Conservation (phyloP, 805 yeast genomes). For the Zygosaccharomyces bisporus region DNA sequence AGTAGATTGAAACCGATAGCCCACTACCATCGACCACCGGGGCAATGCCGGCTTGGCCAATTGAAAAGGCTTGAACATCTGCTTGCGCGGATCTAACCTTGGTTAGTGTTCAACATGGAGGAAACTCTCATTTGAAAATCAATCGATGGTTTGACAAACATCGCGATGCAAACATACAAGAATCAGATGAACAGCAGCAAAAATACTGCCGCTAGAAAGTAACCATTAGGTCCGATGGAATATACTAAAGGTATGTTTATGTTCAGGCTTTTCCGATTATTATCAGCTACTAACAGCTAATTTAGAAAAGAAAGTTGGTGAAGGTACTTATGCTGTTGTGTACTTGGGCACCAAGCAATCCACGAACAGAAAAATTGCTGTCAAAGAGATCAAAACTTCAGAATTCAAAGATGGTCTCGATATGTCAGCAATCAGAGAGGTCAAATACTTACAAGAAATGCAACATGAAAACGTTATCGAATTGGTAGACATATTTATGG, state of each 20-base stretch:
- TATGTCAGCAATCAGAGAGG: slow-evolving; percentile 95
- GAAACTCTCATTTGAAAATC: slow-evolving; percentile 3
- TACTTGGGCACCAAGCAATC: slow-evolving; percentile 64
- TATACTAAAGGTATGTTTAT: slow-evolving; percentile 26
- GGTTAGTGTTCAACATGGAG: slow-evolving; percentile 2
- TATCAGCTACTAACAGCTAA: slow-evolving; percentile 11
- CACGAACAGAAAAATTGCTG: slow-evolving; percentile 63
- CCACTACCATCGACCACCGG: background rate
- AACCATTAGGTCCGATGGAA: slow-evolving; percentile 12
- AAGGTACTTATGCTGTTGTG: slow-evolving; percentile 98
- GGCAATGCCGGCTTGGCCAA: background rate
- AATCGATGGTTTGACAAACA: background rate
- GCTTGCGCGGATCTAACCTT: background rate
- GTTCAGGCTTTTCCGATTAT: too few relatives aligned
- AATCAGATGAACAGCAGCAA: background rate
- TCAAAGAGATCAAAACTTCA: slow-evolving; percentile 92
- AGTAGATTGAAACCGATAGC: background rate
- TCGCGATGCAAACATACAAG: background rate
- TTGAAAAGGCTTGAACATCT: slow-evolving; percentile 1
- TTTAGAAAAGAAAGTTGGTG: slow-evolving; percentile 85
- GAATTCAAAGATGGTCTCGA: slow-evolving; percentile 94
- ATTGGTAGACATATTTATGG: slow-evolving; percentile 79
- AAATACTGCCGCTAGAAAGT: background rate
- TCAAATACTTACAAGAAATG: slow-evolving; percentile 80
- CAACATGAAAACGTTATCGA: slow-evolving; percentile 79